phyloP scores from a whole-genome alignment of 2,329 filamentous ascomycete genomes.

The Aspergillus sp. region DNA sequence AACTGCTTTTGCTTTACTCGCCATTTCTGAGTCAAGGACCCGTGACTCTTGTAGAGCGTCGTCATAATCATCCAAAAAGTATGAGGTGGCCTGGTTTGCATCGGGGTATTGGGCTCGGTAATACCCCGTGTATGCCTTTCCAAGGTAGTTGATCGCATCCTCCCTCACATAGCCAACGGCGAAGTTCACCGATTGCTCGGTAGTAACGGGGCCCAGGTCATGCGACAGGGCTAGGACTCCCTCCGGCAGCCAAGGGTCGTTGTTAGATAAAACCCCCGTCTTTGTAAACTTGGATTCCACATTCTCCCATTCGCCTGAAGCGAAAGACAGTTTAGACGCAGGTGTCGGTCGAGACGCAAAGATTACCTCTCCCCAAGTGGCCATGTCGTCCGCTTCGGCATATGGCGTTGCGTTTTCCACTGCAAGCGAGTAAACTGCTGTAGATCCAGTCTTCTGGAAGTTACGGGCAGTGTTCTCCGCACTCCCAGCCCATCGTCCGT shows the following conservation, averaged over 20 bases:
- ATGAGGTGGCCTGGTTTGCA: constrained; percentile 33
- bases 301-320: constrained; percentile 27
- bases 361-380: constrained; percentile 43
- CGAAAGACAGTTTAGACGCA: constrained; percentile 27
- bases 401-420: constrained; percentile 33
- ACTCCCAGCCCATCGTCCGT: constrained; percentile 45
- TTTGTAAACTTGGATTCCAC: constrained; percentile 33
- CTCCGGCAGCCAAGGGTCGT: constrained; percentile 26
- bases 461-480: constrained; percentile 21
- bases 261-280: constrained; percentile 29
- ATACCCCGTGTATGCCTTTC: constrained; percentile 40
- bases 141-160: constrained; percentile 43
- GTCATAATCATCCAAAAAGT: constrained; percentile 43
- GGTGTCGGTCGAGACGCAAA: constrained; percentile 36
- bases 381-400: constrained; percentile 41
- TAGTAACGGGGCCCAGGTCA: constrained; percentile 35
- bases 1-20: constrained; percentile 26
- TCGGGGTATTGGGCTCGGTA: constrained; percentile 38
- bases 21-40: constrained; percentile 32
- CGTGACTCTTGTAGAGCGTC: constrained; percentile 36
- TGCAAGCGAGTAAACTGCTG: constrained; percentile 34
- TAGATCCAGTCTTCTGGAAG: constrained; percentile 24
- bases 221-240: constrained; percentile 40
- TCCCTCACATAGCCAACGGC: constrained; percentile 44
- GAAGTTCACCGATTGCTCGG: constrained; percentile 36